Evolutionary conservation across 2,329 filamentous ascomycete species (phyloP), one percentile per base, ranked within the genome.

Genomic region (Xylaria sp.): DNA sequence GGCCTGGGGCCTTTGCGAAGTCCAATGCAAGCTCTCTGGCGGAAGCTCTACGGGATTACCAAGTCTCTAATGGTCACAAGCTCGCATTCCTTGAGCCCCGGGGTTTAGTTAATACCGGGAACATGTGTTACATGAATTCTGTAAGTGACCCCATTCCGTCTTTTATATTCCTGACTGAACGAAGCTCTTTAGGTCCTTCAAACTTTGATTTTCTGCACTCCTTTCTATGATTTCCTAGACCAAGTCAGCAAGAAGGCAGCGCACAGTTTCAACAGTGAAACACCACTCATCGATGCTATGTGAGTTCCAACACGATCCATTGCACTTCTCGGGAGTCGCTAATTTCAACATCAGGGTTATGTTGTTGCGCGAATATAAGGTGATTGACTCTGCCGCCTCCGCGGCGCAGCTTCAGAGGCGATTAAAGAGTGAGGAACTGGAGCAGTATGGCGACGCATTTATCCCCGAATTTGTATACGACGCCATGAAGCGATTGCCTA

Each of bases 51-150:
- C 87, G 87, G 59, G 88, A 89, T 34, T 96, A 94, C 79, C 88
- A 87, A 63, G 89, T 94, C 28, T 87, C 89, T 66, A 84, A 85
- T 46, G 86, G 86, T 46, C 83, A 88, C 39, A 93, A 91, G 76
- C 84, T 95, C 73, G 86, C 92, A 20, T 98, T 98, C 77, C 86
- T 99, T 60, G 94, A 98, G 82, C 96, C 96, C 60, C 89, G 95
- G 73, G 96, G 96, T 58, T 87, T 99, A 77, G 92, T 97, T 74
- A 99, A 99, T 82, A 97, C 95, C 50, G 96, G 96, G 59, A 98
- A 99, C 79, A 97, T 98, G 93, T 99, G 96, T 82, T 99, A 99
- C 83, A 98, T 99, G 96, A 99, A 98, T 84, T 98, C 96, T 72
- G 95, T 97, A 86, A 83, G 93, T 84, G 37, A 28, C 41, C 46